These are phyloP conservation scores for Pouteria campechiana DNA, from an alignment of 179 eudicot genomes.

Conservation along the genomic window DNA sequence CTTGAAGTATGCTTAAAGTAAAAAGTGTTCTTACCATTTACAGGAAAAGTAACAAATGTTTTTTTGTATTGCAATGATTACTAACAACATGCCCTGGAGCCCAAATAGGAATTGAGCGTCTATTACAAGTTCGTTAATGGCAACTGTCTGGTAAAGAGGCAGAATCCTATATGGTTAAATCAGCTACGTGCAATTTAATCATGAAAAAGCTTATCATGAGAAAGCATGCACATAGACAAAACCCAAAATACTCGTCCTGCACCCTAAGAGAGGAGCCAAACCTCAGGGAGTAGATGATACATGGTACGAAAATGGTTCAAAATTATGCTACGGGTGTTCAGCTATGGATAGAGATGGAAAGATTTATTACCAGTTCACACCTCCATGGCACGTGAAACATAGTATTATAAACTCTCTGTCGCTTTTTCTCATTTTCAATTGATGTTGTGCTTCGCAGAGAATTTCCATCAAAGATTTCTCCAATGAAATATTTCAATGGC, in stretches of 20 bases:
- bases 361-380: constrained; percentile 77
- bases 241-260: not conserved
- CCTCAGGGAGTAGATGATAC: not conserved
- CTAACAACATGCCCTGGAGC: too few species aligned
- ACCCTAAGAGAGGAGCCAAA: not conserved
- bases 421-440: constrained; percentile 76
- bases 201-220: too few species aligned
- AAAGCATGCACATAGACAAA: too few species aligned
- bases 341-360: constrained; percentile 1
- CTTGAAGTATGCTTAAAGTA: too few species aligned
- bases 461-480: constrained; percentile 74
- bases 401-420: constrained; percentile 91
- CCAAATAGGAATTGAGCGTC: too few species aligned
- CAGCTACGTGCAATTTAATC: too few species aligned
- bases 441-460: constrained; percentile 76
- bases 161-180: too few species aligned
- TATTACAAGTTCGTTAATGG: too few species aligned
- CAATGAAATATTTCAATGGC: constrained; percentile 70
- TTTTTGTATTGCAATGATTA: too few species aligned
- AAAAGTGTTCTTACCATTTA: too few species aligned
- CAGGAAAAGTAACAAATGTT: too few species aligned
- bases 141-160: too few species aligned
- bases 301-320: not conserved
- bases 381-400: constrained; percentile 99
- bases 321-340: not conserved